Conservation (phyloP, 805 yeast genomes). For the Saccharomycopsis sp. region DNA sequence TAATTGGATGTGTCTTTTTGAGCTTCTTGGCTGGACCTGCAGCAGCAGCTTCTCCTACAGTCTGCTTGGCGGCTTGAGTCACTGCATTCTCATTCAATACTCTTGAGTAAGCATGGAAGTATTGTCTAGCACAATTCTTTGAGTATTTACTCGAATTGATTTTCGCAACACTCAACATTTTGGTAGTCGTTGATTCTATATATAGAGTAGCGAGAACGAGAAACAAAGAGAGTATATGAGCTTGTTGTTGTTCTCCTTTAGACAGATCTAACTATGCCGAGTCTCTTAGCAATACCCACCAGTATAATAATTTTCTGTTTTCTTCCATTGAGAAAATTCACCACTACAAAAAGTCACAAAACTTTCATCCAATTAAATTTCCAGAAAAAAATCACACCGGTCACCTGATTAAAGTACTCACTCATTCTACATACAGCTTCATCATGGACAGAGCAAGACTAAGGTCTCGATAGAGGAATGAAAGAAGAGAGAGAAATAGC, state of each 20-base stretch:
- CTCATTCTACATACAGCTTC: not conserved
- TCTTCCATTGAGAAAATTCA: not conserved
- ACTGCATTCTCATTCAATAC: constrained; percentile 2
- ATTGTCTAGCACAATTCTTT: not conserved
- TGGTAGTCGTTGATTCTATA: not conserved
- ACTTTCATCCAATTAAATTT: not conserved
- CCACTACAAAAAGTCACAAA: not conserved
- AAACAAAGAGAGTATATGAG: not conserved
- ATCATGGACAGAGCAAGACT: not conserved
- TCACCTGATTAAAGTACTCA: not conserved
- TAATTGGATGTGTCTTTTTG: constrained; percentile 23
- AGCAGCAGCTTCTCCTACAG: constrained; percentile 1
- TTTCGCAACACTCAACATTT: not conserved
- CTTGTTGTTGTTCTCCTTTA: not conserved
- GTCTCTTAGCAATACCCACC: too few relatives aligned
- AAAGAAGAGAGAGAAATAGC: not conserved
- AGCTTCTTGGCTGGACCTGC: not conserved
- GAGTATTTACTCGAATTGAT: not conserved
- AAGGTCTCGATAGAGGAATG: not conserved
- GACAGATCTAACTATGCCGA: too few relatives aligned
- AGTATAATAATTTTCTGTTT: too few relatives aligned
- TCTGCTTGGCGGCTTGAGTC: not conserved
- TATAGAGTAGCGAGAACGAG: not conserved
- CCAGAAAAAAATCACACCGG: not conserved
- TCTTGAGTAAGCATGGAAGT: constrained; percentile 4